Evolutionary conservation across 2,329 filamentous ascomycete species (phyloP), one percentile per base, ranked within the genome.

Genomic region (Coniochaeta pulveracea): DNA sequence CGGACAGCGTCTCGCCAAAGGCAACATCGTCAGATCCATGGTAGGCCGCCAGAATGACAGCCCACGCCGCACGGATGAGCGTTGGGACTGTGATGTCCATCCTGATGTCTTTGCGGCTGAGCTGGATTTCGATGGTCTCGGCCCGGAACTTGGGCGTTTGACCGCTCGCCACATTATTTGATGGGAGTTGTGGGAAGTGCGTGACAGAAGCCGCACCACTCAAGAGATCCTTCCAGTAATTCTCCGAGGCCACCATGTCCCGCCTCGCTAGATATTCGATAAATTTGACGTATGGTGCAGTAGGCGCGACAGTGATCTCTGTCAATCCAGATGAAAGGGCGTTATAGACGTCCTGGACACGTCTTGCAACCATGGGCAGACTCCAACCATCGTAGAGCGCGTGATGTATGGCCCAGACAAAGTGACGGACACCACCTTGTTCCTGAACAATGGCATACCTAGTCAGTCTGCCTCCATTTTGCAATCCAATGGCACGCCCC

Each of bases 1-100:
- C 47, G 2, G 44, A 33, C 3, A 47, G 35, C 1, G 47, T 45
- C 12, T 46, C 43, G 2, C 44, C 47, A 19, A 37, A 40, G 14
- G 31, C 35, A 12, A 37, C 30, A n/a, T 38, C 21, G 24, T 34
- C 21, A 6, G 36, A 30, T 11, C 36, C 33, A 23, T 34, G 32
- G 19, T 40, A 37, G 4, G 28, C 26, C 5, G 30, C 26, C 5
- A 42, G 34, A 6, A 38, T 27, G 10, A 40, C 18, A 10, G 40
- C 36, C 40, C 40, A 42, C 2, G 40, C 40, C 10, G 36, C 21
- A 4, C 39, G 34, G 19, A 42, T 28, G 3, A 49, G 33, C 4
- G 41, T 45, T 3, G 40, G 42, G 4, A 42, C 18, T 7, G 46
- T 49, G 15, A 42, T 35, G 8, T 44, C 41, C 16, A 30, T 26